Base-by-base conservation (phyloP, 2,329 filamentous ascomycete species). In the Elsinoe arachidis region DNA sequence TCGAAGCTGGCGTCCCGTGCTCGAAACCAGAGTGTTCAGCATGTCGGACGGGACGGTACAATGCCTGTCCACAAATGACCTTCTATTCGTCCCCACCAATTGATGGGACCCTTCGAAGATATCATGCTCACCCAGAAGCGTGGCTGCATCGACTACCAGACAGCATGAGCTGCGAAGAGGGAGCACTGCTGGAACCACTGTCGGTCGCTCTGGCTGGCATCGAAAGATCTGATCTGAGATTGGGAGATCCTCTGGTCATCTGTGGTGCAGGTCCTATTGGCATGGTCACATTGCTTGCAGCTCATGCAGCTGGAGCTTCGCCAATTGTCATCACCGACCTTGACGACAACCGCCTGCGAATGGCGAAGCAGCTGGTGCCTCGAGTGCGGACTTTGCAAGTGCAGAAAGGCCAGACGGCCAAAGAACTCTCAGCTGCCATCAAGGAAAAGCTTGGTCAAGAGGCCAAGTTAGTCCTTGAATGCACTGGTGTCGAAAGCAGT, bases 21-120 rank as follows among this genome's bases (percentile, higher is more conserved):
- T 76, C 75, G 10, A 81, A 58, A 14, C 46, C 46, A 34, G 79
- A 0, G 74, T 87, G 67, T 62, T 67, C 59, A 58, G 78, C 82
- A 66, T 96, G 91, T 77, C 86, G 88, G 61, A 77, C 79, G 33
- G 92, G 91, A 58, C 81, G 83, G 65, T 96, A 96, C 77, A 96
- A 96, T 72, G 83, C 96, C 19, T 97, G 92, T 74, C 80, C 82
- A 10, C 79, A 87, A 52, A 95, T 97, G 85, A 76, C 75, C 30
- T 97, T 97, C 70, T 90, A 90, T 17, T 91, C 91, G 1, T 96
- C 91, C 12, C 91, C 91, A 17, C 92, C 92, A 2, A 83, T 86
- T 70, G 83, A 95, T 69, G 92, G 92, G 44, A 96, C 91, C 1
- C 77, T 97, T 56, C 85, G 90, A 0, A 86, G 89, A 52, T 95